A percentile compares a stretch with the other conserved stretches of the same genome.
phyloP scores from a whole-genome alignment of 2,329 filamentous ascomycete genomes.

The Epichloe sibirici region DNA sequence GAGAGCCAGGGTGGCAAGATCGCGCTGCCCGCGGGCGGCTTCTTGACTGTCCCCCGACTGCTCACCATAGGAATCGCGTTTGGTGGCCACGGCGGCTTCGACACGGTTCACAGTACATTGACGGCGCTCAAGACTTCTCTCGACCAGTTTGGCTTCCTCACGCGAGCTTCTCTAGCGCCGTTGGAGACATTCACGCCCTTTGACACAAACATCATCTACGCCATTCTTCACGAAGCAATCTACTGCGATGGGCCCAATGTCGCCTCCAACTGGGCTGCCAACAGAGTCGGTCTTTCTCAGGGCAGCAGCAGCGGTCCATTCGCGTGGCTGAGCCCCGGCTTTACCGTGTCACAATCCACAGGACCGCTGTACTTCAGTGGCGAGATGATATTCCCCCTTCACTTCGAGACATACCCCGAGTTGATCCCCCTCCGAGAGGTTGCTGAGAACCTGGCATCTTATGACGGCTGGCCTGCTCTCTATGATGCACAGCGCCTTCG shows the following conservation, averaged over 20 bases:
- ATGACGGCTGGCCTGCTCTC: slow-evolving; percentile 58
- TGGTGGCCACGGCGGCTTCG: slow-evolving; percentile 67
- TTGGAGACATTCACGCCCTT: slow-evolving; percentile 58
- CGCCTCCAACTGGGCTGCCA: slow-evolving; percentile 64
- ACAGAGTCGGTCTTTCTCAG: slow-evolving; percentile 43
- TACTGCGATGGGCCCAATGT: slow-evolving; percentile 60
- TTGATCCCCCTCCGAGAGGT: slow-evolving; percentile 55
- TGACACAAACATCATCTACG: slow-evolving; percentile 72
- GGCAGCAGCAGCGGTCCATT: slow-evolving; percentile 25
- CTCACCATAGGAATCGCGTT: slow-evolving; percentile 68
- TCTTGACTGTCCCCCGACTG: slow-evolving; percentile 60
- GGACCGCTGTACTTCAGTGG: slow-evolving; percentile 68
- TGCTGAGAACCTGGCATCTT: slow-evolving; percentile 57
- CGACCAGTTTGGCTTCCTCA: slow-evolving; percentile 63
- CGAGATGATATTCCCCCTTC: slow-evolving; percentile 86
- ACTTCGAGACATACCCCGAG: slow-evolving; percentile 72
- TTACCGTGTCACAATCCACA: slow-evolving; percentile 13
- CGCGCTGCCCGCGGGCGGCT: slow-evolving; percentile 58
- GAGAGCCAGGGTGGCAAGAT: slow-evolving; percentile 37
- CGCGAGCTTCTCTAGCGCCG: slow-evolving; percentile 53
- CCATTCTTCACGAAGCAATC: slow-evolving; percentile 74
- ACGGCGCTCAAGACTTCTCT: slow-evolving; percentile 61
- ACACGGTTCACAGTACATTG: slow-evolving; percentile 62
- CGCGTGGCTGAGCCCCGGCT: slow-evolving; percentile 34
- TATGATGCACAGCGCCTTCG: slow-evolving; percentile 65